phyloP scores from a whole-genome alignment of 139 green algal species.

The Nannochloris sp. region DNA sequence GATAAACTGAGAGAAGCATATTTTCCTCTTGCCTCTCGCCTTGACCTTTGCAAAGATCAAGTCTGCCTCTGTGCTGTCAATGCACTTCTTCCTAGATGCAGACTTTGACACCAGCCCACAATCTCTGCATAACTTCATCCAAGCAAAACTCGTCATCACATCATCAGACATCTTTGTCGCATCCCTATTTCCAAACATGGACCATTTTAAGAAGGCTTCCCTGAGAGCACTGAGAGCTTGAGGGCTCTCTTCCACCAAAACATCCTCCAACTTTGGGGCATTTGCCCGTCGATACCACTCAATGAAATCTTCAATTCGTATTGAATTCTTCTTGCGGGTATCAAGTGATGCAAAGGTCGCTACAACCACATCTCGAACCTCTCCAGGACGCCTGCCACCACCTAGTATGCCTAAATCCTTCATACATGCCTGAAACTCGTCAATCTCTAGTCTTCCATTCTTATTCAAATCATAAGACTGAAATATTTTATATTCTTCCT shows the following conservation, averaged over 20 bases:
- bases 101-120: not conserved
- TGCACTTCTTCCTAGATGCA: not conserved
- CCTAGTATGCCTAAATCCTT: not conserved
- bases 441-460: slow-evolving; percentile 2
- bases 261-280: slow-evolving; percentile 2
- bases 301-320: not conserved
- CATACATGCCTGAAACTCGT: slow-evolving; percentile 5
- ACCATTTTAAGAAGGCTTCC: not conserved
- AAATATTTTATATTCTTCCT: slow-evolving; percentile 2
- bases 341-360: slow-evolving; percentile 2
- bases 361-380: not conserved
- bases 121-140: slow-evolving; percentile 7
- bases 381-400: not conserved
- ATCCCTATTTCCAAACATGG: slow-evolving; percentile 1
- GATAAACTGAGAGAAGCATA: slow-evolving; percentile 6
- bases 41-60: slow-evolving; percentile 9
- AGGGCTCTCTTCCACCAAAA: not conserved
- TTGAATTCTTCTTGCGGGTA: not conserved
- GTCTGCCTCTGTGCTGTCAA: slow-evolving; percentile 2
- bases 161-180: not conserved
- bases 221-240: not conserved
- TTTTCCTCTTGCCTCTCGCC: not conserved
- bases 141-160: not conserved
- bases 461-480: slow-evolving; percentile 4
- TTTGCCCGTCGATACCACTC: slow-evolving; percentile 2